Percentiles rank a stretch among this genome's conserved stretches.
Evolutionary conservation across 192 early-diverging fungal species (phyloP).

Genomic region (Umbelopsis sp.): DNA sequence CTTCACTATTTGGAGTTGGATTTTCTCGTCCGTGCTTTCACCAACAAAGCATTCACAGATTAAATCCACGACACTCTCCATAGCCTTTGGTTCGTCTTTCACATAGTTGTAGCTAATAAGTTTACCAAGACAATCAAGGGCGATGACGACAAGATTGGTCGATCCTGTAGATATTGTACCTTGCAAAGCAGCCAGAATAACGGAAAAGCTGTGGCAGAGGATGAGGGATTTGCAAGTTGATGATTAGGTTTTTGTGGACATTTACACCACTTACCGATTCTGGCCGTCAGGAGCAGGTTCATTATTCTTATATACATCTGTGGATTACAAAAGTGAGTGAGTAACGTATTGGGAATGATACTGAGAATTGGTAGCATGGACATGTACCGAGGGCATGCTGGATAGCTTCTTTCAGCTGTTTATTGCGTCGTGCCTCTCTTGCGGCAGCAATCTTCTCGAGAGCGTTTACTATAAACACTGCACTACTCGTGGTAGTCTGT

Average conservation of each 20-base stretch:
- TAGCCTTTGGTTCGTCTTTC: conserved; percentile 52
- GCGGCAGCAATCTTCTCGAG: conserved; percentile 62
- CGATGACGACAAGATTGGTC: conserved; percentile 62
- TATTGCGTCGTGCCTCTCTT: conserved; percentile 54
- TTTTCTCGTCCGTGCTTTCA: conserved; percentile 80
- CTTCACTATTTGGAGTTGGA: conserved; percentile 92
- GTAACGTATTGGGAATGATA: background rate
- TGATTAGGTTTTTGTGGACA: too few species aligned
- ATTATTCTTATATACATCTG: conserved; percentile 41
- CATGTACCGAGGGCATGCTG: conserved; percentile 51
- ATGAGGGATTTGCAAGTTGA: too few species aligned
- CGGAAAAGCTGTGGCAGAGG: conserved; percentile 24
- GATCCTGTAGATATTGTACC: conserved; percentile 72
- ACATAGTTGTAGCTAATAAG: conserved; percentile 70
- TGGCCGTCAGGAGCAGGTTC: conserved; percentile 36
- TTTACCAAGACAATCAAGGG: conserved; percentile 85
- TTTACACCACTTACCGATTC: conserved; percentile 25
- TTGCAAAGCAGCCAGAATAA: conserved; percentile 71
- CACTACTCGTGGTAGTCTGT: conserved; percentile 38
- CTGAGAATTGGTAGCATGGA: background rate
- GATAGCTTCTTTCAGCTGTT: conserved; percentile 49
- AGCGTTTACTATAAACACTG: conserved; percentile 66
- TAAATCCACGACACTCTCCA: conserved; percentile 71
- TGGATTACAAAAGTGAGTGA: background rate
- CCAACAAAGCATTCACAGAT: conserved; percentile 81